phyloP scores from a whole-genome alignment of 1,284 basidiomycete species.

The Trichosporon sp. region DNA sequence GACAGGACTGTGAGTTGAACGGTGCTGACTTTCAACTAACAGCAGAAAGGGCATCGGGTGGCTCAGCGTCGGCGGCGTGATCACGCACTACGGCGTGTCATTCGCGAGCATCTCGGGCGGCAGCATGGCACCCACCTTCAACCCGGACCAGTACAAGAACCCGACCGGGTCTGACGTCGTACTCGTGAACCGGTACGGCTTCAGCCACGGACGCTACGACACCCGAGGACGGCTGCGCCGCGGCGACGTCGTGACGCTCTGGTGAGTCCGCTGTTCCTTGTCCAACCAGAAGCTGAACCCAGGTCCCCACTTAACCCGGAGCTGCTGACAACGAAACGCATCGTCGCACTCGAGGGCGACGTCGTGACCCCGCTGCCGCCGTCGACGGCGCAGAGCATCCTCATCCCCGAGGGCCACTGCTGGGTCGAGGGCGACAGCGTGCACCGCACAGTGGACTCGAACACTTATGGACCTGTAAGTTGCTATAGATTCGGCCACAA shows the following conservation, averaged over 20 bases:
- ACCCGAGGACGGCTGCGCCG: constrained; percentile 26
- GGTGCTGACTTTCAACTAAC: neutral
- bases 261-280: constrained; percentile 28
- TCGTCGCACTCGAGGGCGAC: constrained; percentile 55
- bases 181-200: constrained; percentile 35
- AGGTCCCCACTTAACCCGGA: constrained; percentile 54
- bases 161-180: constrained; percentile 52
- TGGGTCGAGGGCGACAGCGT: constrained; percentile 57
- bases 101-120: constrained; percentile 52
- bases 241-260: constrained; percentile 55
- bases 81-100: constrained; percentile 51
- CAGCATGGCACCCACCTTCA: constrained; percentile 53
- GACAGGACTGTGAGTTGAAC: neutral
- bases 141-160: constrained; percentile 45
- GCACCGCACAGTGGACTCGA: constrained; percentile 51
- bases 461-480: constrained; percentile 54
- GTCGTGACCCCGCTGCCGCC: constrained; percentile 50
- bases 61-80: constrained; percentile 53
- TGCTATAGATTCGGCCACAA: neutral
- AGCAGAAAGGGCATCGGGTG: constrained; percentile 45
- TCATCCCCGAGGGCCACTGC: constrained; percentile 50
- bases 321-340: constrained; percentile 54
- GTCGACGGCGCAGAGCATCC: constrained; percentile 40
- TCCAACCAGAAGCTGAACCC: neutral
- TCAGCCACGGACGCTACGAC: neutral